Conservation (phyloP, 1,139 yeast genomes). For the Hyphopichia burtonii region DNA sequence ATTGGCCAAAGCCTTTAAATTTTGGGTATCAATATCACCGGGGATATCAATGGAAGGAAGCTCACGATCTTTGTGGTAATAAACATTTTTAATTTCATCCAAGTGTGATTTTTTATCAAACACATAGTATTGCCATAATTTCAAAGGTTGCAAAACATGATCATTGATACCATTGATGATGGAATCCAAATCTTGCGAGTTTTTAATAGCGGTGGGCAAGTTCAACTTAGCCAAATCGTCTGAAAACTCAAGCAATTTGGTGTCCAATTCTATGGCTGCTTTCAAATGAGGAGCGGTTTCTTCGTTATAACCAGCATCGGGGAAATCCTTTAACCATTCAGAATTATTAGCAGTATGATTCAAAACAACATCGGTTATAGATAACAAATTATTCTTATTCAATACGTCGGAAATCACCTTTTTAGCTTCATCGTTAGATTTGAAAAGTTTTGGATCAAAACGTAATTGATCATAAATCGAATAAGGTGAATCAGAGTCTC, state of each 20-base stretch:
- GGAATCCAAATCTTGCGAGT: conserved; percentile 51
- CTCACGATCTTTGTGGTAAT: conserved; percentile 27
- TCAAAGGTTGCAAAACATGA: conserved; percentile 64
- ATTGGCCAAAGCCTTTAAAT: conserved; percentile 46
- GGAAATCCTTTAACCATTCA: conserved; percentile 77
- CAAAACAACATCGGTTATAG: conserved; percentile 89
- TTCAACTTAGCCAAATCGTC: conserved; percentile 51
- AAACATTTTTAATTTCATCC: conserved; percentile 34
- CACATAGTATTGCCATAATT: conserved; percentile 88
- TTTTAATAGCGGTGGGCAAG: conserved; percentile 55
- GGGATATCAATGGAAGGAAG: conserved; percentile 34
- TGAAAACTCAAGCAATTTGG: conserved; percentile 63
- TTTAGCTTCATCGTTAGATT: conserved; percentile 32
- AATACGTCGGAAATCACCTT: conserved; percentile 40
- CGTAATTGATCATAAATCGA: conserved; percentile 82
- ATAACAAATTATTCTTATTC: conserved; percentile 57
- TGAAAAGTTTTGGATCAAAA: conserved; percentile 70
- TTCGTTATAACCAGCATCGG: conserved; percentile 85
- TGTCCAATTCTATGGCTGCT: conserved; percentile 84
- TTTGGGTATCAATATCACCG: conserved; percentile 24
- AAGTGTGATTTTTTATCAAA: conserved; percentile 50
- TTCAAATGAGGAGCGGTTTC: conserved; percentile 86
- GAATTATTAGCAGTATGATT: conserved; percentile 95
- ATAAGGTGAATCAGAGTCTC: conserved; percentile 88
- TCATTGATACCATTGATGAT: conserved; percentile 65